Evolutionary conservation across 2,329 filamentous ascomycete species (phyloP), one percentile per base, ranked within the genome.

Genomic region (Xylariales sp.): DNA sequence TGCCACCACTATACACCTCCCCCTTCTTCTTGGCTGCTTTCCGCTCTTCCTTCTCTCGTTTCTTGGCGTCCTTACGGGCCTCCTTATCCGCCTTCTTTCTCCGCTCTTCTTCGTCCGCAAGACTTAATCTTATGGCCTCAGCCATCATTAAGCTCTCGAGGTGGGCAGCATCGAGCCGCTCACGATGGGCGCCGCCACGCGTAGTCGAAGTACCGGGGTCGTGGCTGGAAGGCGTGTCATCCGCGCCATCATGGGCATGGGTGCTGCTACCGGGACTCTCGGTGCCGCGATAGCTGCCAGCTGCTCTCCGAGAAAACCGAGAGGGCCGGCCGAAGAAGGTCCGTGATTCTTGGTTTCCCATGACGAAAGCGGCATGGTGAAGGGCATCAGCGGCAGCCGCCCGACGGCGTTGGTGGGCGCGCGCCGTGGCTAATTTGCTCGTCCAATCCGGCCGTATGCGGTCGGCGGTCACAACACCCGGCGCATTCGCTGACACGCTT

Each of bases 111-210:
- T 99, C 96, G 1, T 93, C 91, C 0, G 92, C 94, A n/a, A 99
- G 83, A 55, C 94, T 97, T 36, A 97, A 80, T 46, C 96, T 87
- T 55, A 99, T 97, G 0, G 96, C 96, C 79, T 99, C 96, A 85
- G 96, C 93, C 84, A 98, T 94, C 96, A 99, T 99, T 84, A 99
- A 92, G 56, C 97, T 95, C 78, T 99, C 96, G 0, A 98, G 85
- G 73, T 98, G 94, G 86, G 64, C 77, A 78, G 53, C 84, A 79
- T 66, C 83, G 75, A 63, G 74, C 52, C 69, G 72, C 65, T 69
- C 74, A 50, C 65, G 74, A 65, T 14, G 72, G 59, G 50, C 71
- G 36, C 59, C 74, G 12, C 54, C 14, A 3, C 77, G 78, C 1
- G 76, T 76, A 0, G 80, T 76, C 3, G 77, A 76, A 2, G 72